A percentile compares a stretch with the other conserved stretches of the same genome.
Conservation (phyloP, 2,329 filamentous ascomycete genomes). For the Nemania bipapillata region DNA sequence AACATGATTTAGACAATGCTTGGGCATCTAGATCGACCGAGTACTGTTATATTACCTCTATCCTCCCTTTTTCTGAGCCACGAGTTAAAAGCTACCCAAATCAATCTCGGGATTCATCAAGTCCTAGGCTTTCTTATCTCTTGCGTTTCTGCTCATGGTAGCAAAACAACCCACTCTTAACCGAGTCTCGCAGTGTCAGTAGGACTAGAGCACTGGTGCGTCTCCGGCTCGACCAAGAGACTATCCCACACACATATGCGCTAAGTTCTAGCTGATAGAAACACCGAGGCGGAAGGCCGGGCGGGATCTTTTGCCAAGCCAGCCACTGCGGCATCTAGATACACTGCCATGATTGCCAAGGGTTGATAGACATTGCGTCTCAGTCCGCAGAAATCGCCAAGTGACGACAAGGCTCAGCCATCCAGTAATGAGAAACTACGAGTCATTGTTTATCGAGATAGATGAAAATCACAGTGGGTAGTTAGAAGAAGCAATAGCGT, state of each 20-base stretch:
- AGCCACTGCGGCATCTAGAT: conserved; percentile 2
- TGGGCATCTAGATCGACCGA: neutral
- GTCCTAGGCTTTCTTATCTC: neutral
- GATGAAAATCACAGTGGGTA: neutral
- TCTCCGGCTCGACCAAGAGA: neutral
- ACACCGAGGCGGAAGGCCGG: neutral
- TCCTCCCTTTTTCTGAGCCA: neutral
- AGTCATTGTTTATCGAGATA: neutral
- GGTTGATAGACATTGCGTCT: neutral
- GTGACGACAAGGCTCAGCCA: conserved; percentile 21
- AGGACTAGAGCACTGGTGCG: neutral
- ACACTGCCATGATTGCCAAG: conserved; percentile 11
- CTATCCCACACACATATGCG: neutral
- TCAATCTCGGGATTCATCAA: neutral
- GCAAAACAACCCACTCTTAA: neutral
- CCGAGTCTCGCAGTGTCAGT: neutral
- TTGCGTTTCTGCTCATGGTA: neutral
- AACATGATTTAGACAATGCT: no score
- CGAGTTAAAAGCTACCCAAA: neutral
- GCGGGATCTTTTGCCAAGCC: conserved; percentile 7
- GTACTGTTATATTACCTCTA: neutral
- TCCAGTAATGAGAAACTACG: neutral
- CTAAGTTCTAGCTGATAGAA: neutral
- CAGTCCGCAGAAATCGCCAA: conserved; percentile 35
- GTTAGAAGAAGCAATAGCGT: neutral